These are phyloP conservation scores for Colletotrichum sublineola DNA, from an alignment of 2,329 filamentous ascomycete species.

Conservation along the genomic window DNA sequence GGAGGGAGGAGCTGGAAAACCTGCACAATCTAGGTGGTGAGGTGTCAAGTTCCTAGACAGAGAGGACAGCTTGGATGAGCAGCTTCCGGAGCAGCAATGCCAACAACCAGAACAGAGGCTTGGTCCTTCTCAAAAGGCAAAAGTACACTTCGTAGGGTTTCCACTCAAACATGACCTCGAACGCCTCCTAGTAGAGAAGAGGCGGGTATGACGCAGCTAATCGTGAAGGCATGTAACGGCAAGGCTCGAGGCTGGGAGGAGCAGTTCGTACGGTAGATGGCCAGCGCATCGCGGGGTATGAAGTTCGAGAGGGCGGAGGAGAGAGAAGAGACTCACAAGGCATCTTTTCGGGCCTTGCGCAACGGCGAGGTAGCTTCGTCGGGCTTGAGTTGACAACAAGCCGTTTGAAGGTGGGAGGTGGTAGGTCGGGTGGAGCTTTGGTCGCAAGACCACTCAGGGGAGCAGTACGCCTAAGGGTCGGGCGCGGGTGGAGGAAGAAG, in stretches of 20 bases:
- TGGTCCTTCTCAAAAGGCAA: slow-evolving; percentile 2
- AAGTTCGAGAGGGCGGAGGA: neutral
- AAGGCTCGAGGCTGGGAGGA: slow-evolving; percentile 16
- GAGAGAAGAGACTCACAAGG: slow-evolving; percentile 43
- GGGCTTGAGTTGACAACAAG: slow-evolving; percentile 38
- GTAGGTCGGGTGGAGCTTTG: slow-evolving; percentile 36
- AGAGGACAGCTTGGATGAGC: neutral
- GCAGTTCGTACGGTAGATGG: slow-evolving; percentile 19
- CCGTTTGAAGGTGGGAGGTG: slow-evolving; percentile 31
- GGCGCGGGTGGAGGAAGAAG: slow-evolving; percentile 34
- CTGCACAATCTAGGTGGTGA: slow-evolving; percentile 9
- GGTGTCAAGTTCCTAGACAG: slow-evolving; percentile 5
- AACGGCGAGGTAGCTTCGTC: slow-evolving; percentile 36
- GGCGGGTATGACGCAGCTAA: slow-evolving; percentile 40
- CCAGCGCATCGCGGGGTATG: slow-evolving; percentile 26
- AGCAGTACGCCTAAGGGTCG: slow-evolving; percentile 31
- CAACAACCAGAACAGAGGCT: neutral
- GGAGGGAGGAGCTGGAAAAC: slow-evolving; percentile 1
- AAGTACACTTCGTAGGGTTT: slow-evolving; percentile 12
- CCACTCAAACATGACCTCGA: slow-evolving; percentile 14
- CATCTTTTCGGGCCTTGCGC: slow-evolving; percentile 45
- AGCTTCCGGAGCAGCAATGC: slow-evolving; percentile 1
- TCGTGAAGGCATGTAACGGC: slow-evolving; percentile 38
- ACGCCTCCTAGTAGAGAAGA: slow-evolving; percentile 11
- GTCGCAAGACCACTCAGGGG: slow-evolving; percentile 43